Base-by-base conservation (phyloP, 805 yeast genomes). In the Saccharomyces eubayanus region DNA sequence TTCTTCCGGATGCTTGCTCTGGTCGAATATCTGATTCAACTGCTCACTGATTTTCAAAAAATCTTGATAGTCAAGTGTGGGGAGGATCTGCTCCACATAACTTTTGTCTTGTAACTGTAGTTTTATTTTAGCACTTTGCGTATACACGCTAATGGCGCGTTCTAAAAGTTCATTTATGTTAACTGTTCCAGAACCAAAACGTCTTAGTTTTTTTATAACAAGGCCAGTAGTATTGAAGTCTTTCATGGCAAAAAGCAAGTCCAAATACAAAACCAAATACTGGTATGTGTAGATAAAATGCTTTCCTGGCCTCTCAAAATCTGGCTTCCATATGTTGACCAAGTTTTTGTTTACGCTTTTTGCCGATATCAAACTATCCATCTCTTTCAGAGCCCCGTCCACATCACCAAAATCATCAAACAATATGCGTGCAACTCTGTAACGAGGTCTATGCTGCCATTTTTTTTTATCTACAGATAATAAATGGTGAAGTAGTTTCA, bases 291-390 rank as follows among this genome's bases (percentile, higher is more conserved):
- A 89, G 10, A 81, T 82, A 66, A 90, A 92, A 69, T 92, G 97
- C 60, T 87, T 89, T 0, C 99, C 99, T 0, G 97, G 94, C 21
- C 95, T 72, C 67, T 95, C 99, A 61, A 76, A 68, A 49, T 90
- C 96, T 0, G 97, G 96, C 61, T 89, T 89, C 98, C 99, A 94
- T 54, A 94, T 87, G 59, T 82, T 85, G 1, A 91, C 81, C 41
- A 94, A 76, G 10, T 85, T 81, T 63, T 89, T 87, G 46, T 82
- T 81, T 2, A 80, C 77, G 0, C 89, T 75, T 59, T 83, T 87
- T 49, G 89, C 67, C 6, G 87, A 77, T 51, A 91, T 79, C 16
- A 89, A 72, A 0, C 74, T 64, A 1, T 79, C 73, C 79, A 92
- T 80, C 58, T 86, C 89, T 11, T 77, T 77, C 48, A 76, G 74